Evolutionary conservation across 108 stramenopile genomes (phyloP).

Genomic region (Seminavis robusta): DNA sequence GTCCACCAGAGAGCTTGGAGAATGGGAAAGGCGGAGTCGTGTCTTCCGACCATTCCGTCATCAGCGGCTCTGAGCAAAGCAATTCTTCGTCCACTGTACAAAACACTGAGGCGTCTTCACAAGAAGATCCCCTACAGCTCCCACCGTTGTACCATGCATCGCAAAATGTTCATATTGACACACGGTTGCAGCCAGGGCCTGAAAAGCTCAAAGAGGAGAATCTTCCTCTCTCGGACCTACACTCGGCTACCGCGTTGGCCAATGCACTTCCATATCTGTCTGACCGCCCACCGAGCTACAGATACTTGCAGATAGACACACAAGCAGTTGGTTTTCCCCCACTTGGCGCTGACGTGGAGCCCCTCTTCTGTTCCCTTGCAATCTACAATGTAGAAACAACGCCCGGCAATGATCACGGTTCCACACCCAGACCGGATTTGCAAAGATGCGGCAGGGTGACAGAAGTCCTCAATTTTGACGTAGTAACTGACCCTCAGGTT

Average conservation of each 20-base stretch:
- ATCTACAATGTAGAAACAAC: conserved; percentile 83
- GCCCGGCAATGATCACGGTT: conserved; percentile 20
- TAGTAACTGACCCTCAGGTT: conserved; percentile 66
- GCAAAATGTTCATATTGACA: conserved; percentile 43
- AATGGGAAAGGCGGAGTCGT: neutral
- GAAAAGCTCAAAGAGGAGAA: conserved; percentile 63
- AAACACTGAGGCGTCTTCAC: no score
- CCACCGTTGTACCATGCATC: conserved; percentile 48
- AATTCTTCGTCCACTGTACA: no score
- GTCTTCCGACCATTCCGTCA: no score
- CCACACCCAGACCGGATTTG: conserved; percentile 50
- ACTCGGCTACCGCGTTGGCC: conserved; percentile 72
- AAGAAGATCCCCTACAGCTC: conserved; percentile 27
- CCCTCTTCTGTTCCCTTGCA: conserved; percentile 79
- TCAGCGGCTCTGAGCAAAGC: no score
- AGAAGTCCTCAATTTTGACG: conserved; percentile 76
- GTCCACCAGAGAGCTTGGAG: conserved; percentile 1
- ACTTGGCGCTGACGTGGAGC: conserved; percentile 81
- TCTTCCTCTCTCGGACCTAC: conserved; percentile 51
- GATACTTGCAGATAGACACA: conserved; percentile 85
- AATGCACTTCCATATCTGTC: conserved; percentile 76
- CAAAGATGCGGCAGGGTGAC: conserved; percentile 76
- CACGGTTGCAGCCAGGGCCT: conserved; percentile 62
- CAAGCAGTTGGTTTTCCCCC: conserved; percentile 83
- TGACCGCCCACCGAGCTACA: conserved; percentile 73